Evolutionary conservation across 2,329 filamentous ascomycete genomes (phyloP).

Genomic region (Arthrinium puccinioides): DNA sequence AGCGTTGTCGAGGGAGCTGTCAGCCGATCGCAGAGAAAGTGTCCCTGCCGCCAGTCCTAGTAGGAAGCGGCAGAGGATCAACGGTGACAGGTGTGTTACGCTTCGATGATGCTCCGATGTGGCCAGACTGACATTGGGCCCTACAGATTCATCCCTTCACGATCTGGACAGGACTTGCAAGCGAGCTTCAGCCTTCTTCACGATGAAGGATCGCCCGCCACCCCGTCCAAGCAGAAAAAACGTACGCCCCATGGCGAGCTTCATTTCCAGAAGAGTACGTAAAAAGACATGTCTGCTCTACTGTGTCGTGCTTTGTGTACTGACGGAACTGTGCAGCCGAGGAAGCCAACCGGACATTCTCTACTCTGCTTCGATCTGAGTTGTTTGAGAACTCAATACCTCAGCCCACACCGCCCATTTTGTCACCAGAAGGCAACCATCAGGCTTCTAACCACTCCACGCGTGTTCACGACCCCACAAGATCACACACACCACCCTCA

Average conservation of each 20-base stretch:
- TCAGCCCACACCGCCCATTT: conserved; percentile 60
- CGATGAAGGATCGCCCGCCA: conserved; percentile 88
- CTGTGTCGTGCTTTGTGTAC: neutral
- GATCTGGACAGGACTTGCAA: conserved; percentile 86
- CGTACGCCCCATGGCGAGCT: conserved; percentile 82
- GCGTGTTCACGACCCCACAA: conserved; percentile 55
- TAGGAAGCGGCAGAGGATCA: conserved; percentile 52
- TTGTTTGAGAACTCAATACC: conserved; percentile 88
- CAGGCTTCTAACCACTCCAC: conserved; percentile 44
- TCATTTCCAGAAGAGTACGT: conserved; percentile 85
- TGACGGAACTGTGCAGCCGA: conserved; percentile 50
- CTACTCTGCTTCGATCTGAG: conserved; percentile 78
- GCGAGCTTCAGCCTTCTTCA: conserved; percentile 88
- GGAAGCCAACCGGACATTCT: conserved; percentile 92
- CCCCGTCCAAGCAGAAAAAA: conserved; percentile 78
- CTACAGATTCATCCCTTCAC: conserved; percentile 84
- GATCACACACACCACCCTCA: conserved; percentile 76
- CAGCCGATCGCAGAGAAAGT: conserved; percentile 42
- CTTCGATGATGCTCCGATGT: neutral
- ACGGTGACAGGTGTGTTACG: conserved; percentile 47
- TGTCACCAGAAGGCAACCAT: conserved; percentile 51
- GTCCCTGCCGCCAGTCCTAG: conserved; percentile 47
- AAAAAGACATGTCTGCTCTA: too few relatives aligned
- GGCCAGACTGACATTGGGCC: conserved; percentile 13
- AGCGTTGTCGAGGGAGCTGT: conserved; percentile 44